phyloP scores from a whole-genome alignment of 1,284 basidiomycete species.

The Coriolopsis trogii region DNA sequence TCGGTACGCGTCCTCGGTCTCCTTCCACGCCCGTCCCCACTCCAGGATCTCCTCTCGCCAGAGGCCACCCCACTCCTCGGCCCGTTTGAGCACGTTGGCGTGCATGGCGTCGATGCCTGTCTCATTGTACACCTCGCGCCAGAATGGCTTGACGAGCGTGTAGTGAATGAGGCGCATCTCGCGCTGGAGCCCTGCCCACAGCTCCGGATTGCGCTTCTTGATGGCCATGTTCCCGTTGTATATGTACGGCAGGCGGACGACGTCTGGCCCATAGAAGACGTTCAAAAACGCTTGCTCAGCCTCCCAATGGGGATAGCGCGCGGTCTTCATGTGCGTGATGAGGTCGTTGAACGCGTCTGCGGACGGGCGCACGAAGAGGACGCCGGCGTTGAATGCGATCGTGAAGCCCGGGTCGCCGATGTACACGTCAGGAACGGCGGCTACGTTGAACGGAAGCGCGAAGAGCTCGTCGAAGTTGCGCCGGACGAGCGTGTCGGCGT shows the following conservation, averaged over 20 bases:
- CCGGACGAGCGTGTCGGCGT: constrained; percentile 46
- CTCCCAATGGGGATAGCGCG: constrained; percentile 37
- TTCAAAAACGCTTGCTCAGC: constrained; percentile 51
- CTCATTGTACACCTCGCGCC: constrained; percentile 28
- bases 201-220: constrained; percentile 36
- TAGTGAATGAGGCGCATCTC: constrained; percentile 46
- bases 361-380: constrained; percentile 42
- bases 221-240: constrained; percentile 51
- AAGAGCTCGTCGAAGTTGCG: constrained; percentile 50
- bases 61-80: not conserved
- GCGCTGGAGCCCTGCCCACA: constrained; percentile 40
- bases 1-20: constrained; percentile 27
- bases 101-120: constrained; percentile 27
- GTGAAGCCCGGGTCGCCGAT: constrained; percentile 38
- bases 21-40: constrained; percentile 37
- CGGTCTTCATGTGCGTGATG: constrained; percentile 37
- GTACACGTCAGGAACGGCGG: constrained; percentile 46
- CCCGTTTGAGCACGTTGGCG: constrained; percentile 24
- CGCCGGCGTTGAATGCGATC: constrained; percentile 46
- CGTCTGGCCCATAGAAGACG: constrained; percentile 42
- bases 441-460: constrained; percentile 44
- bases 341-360: constrained; percentile 38
- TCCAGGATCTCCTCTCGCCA: constrained; percentile 33
- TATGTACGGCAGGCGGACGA: constrained; percentile 43
- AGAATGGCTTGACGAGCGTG: constrained; percentile 45